Conservation (phyloP, 2,329 filamentous ascomycete genomes). For the Hirsutella minnesotensis region DNA sequence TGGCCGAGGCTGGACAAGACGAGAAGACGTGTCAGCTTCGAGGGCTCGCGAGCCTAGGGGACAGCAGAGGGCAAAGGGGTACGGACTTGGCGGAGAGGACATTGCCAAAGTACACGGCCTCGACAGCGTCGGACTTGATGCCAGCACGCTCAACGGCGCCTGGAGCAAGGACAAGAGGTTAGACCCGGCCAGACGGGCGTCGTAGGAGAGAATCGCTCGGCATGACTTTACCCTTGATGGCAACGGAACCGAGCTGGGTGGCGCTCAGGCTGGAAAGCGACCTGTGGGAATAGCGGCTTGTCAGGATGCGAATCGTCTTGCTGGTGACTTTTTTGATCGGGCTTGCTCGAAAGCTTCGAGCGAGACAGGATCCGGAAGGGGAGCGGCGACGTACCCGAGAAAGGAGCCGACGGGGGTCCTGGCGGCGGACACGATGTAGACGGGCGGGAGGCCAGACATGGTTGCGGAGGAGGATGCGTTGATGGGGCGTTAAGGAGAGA, state of each 20-base stretch:
- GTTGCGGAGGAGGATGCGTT: constrained; percentile 1
- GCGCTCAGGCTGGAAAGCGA: constrained; percentile 82
- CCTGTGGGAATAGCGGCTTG: constrained; percentile 33
- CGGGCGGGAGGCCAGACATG: constrained; percentile 72
- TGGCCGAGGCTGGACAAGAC: constrained; percentile 66
- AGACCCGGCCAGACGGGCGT: too few relatives aligned
- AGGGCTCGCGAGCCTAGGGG: not conserved
- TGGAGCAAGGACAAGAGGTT: constrained; percentile 14
- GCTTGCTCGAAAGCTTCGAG: not conserved
- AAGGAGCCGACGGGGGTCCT: constrained; percentile 91
- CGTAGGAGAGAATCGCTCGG: too few relatives aligned
- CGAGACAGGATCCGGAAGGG: too few relatives aligned
- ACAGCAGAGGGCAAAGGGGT: not conserved
- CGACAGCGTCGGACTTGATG: constrained; percentile 78
- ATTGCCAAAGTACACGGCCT: constrained; percentile 98
- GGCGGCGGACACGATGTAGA: constrained; percentile 90
- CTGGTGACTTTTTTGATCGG: not conserved
- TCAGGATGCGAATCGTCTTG: not conserved
- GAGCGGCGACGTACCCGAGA: constrained; percentile 53
- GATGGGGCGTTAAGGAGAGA: not conserved
- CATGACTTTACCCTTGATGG: constrained; percentile 89
- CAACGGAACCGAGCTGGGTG: constrained; percentile 75
- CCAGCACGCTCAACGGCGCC: constrained; percentile 76
- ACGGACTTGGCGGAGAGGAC: constrained; percentile 87
- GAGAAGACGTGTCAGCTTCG: not conserved